Percentiles rank a stretch among this genome's conserved stretches.
These are phyloP conservation scores for Diplotaxis tenuifolia DNA, from an alignment of 345 rosid genomes.

Conservation along the genomic window DNA sequence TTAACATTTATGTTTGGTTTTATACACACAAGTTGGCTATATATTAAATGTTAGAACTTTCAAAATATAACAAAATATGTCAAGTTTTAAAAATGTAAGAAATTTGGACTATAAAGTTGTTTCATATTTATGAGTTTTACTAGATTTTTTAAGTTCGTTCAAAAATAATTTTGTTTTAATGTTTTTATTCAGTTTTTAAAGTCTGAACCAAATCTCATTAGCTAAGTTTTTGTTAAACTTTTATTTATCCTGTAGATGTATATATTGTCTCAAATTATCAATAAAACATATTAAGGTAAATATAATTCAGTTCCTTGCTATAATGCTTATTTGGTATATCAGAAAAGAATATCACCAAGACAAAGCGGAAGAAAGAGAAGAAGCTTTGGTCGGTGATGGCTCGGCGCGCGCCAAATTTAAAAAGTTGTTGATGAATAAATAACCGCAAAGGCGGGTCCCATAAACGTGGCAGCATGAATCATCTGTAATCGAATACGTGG, in stretches of 20 bases:
- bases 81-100: not conserved
- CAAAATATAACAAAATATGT: not conserved
- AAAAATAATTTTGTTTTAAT: not conserved
- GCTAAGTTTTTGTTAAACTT: not conserved
- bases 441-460: conserved; percentile 33
- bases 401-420: conserved; percentile 13
- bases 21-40: not conserved
- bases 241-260: not conserved
- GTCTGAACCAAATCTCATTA: not conserved
- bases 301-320: not conserved
- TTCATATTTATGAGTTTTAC: not conserved
- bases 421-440: not conserved
- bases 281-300: not conserved
- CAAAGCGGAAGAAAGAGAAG: not conserved
- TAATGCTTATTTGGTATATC: not conserved
- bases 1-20: not conserved
- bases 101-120: not conserved
- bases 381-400: not conserved
- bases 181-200: not conserved
- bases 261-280: not conserved
- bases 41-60: not conserved
- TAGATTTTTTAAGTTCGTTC: not conserved
- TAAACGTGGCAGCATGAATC: conserved; percentile 30
- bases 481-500: conserved; percentile 31
- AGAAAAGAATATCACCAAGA: not conserved